A percentile compares a stretch with the other conserved stretches of the same genome.
Evolutionary conservation across 768 basidiomycete genomes (phyloP).

Genomic region (Russula lepida): DNA sequence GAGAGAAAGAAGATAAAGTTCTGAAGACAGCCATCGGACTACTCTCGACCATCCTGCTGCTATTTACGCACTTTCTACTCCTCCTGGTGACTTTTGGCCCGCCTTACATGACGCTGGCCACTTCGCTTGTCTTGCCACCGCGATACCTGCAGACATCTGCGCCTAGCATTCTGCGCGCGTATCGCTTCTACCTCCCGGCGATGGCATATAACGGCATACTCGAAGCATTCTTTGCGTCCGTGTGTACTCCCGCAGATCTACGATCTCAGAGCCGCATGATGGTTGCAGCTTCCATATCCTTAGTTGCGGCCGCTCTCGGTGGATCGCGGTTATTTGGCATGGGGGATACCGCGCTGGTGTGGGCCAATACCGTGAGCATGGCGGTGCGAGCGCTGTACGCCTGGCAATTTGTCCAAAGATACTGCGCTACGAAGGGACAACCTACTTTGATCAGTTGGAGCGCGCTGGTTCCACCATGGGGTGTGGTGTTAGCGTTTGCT

Average conservation of each 20-base stretch:
- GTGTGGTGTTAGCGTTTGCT: slow-evolving; percentile 25
- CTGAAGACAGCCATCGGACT: slow-evolving; percentile 38
- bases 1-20: not conserved
- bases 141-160: slow-evolving; percentile 73
- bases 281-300: slow-evolving; percentile 63
- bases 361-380: slow-evolving; percentile 67
- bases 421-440: slow-evolving; percentile 31
- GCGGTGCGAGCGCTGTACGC: slow-evolving; percentile 55
- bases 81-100: slow-evolving; percentile 69
- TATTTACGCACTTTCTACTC: slow-evolving; percentile 63
- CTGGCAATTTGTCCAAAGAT: slow-evolving; percentile 39
- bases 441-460: slow-evolving; percentile 21
- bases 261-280: slow-evolving; percentile 74
- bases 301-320: slow-evolving; percentile 45
- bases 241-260: slow-evolving; percentile 60
- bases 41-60: slow-evolving; percentile 41
- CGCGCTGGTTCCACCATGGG: slow-evolving; percentile 23
- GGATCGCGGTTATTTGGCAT: slow-evolving; percentile 37
- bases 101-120: slow-evolving; percentile 60
- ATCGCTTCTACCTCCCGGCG: slow-evolving; percentile 84
- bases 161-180: slow-evolving; percentile 64
- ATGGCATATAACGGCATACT: slow-evolving; percentile 85
- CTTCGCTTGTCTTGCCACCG: slow-evolving; percentile 61
- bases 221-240: slow-evolving; percentile 84
- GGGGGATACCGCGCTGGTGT: slow-evolving; percentile 66